Evolutionary conservation across 2,329 filamentous ascomycete genomes (phyloP), one percentile per base, ranked within the genome.

Genomic region (Periconia sp.): DNA sequence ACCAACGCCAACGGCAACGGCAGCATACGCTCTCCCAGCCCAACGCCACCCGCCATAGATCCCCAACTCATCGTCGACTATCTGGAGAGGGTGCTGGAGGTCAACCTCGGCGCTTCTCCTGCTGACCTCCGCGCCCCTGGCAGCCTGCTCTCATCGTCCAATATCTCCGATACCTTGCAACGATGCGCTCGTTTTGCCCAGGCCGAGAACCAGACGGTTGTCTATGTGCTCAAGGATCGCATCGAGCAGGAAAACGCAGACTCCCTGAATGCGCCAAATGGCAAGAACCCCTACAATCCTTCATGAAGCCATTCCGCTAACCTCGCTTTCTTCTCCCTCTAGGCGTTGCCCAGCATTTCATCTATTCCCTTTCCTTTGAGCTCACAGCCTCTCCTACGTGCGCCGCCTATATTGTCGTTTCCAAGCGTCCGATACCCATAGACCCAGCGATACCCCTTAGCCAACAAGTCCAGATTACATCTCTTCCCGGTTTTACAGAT

Each of bases 211-310:
- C 91, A 96, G 77, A 86, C 88, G 58, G 91, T 89, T 51, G 80
- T 99, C 59, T 97, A 97, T 76, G 88, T 97, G 59, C 89, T 94
- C 72, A 96, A 97, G 77, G 91, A 93, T 70, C 71, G 87, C 60
- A 76, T 83, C 49, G 78, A 81, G 50, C 59, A 79, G 80, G 49
- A 63, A 18, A 64, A 54, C 18, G 56, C 65, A 48, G 70, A 74
- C 41, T 65, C 62, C 19, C 49, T 67, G 37, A 70, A 73, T 27
- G 62, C 58, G 41, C 53, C 65, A 45, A 70, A 71, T 55, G 72
- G 72, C 58, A 66, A 60, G 65, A 15, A 47, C 52, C 47, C 44
- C 47, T 50, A 18, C 31, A 19, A 27, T 23, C 11, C 18, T 9
- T 11, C 7, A 3, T 6, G 45, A 56, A 41, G 45, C 56, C 15